Percentiles rank a stretch among this genome's conserved stretches.
phyloP scores from a whole-genome alignment of 2,329 filamentous ascomycete genomes.

The Davidsoniella neocaledoniae region DNA sequence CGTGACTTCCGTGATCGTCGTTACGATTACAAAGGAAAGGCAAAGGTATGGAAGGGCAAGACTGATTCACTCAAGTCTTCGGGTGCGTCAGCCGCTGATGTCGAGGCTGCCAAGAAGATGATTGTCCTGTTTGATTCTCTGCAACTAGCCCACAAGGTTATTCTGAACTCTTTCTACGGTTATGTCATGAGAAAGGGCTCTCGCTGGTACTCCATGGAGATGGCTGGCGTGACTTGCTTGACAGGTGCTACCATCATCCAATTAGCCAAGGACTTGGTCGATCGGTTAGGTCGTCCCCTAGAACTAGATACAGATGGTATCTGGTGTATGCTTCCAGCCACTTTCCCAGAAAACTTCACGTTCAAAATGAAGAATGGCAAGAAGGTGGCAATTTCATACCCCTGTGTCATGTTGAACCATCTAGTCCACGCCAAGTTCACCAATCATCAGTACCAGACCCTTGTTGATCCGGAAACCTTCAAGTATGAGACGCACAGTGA shows the following conservation, averaged over 20 bases:
- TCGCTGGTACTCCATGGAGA: slow-evolving; percentile 97
- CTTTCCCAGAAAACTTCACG: slow-evolving; percentile 88
- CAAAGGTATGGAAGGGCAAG: slow-evolving; percentile 98
- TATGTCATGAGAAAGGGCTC: slow-evolving; percentile 99
- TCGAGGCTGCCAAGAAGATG: slow-evolving; percentile 98
- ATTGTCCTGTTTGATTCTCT: slow-evolving; percentile 89
- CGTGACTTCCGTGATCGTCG: slow-evolving; percentile 89
- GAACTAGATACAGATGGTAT: slow-evolving; percentile 98
- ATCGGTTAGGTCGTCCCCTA: slow-evolving; percentile 78
- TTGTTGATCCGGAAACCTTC: slow-evolving; percentile 63
- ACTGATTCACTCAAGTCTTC: slow-evolving; percentile 70
- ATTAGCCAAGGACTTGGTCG: slow-evolving; percentile 81
- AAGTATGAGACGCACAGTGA: slow-evolving; percentile 95
- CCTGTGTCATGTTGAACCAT: slow-evolving; percentile 98
- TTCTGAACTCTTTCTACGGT: slow-evolving; percentile 96
- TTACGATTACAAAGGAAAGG: slow-evolving; percentile 96
- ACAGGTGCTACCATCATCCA: slow-evolving; percentile 96
- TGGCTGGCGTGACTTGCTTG: slow-evolving; percentile 95
- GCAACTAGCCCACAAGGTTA: slow-evolving; percentile 95
- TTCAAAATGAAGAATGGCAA: slow-evolving; percentile 94
- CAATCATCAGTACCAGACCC: slow-evolving; percentile 90
- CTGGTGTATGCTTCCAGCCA: slow-evolving; percentile 96
- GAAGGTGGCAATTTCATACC: slow-evolving; percentile 91
- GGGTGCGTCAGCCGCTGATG: slow-evolving; percentile 56
- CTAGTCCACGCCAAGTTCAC: slow-evolving; percentile 89